A percentile compares a stretch with the other conserved stretches of the same genome.
Evolutionary conservation across 2,329 filamentous ascomycete species (phyloP).

Genomic region (Chaetomium sp.): DNA sequence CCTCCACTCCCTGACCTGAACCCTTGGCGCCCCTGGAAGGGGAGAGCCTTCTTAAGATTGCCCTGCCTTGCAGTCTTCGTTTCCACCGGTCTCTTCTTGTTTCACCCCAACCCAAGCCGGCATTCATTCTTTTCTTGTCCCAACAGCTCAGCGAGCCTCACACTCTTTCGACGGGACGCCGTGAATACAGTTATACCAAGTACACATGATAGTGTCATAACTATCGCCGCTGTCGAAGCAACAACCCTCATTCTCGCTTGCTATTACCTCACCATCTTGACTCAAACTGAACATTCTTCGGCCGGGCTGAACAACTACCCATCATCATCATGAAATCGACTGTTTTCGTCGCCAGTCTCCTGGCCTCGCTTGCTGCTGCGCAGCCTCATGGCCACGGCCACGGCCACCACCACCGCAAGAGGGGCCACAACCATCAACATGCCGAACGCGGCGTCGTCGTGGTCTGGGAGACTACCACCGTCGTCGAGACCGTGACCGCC

Average conservation of each 20-base stretch:
- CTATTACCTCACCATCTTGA: background rate
- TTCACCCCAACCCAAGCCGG: constrained; percentile 6
- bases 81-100: constrained; percentile 5
- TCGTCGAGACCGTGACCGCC: constrained; percentile 46
- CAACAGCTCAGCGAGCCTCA: constrained; percentile 19
- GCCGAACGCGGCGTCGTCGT: constrained; percentile 40
- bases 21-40: constrained; percentile 5
- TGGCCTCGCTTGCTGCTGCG: constrained; percentile 42
- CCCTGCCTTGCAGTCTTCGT: constrained; percentile 6
- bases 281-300: background rate
- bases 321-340: constrained; percentile 37
- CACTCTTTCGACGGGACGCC: constrained; percentile 14
- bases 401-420: constrained; percentile 29
- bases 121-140: constrained; percentile 24
- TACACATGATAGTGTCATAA: background rate
- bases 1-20: no score
- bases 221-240: background rate
- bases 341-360: constrained; percentile 34
- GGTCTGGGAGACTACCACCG: constrained; percentile 41
- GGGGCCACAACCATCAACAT: constrained; percentile 26
- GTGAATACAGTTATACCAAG: background rate
- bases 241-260: background rate
- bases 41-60: constrained; percentile 9
- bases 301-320: background rate
- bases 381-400: constrained; percentile 41